These are phyloP conservation scores for Tylopilus orsonianus DNA, from an alignment of 1,284 basidiomycete species.

Conservation along the genomic window DNA sequence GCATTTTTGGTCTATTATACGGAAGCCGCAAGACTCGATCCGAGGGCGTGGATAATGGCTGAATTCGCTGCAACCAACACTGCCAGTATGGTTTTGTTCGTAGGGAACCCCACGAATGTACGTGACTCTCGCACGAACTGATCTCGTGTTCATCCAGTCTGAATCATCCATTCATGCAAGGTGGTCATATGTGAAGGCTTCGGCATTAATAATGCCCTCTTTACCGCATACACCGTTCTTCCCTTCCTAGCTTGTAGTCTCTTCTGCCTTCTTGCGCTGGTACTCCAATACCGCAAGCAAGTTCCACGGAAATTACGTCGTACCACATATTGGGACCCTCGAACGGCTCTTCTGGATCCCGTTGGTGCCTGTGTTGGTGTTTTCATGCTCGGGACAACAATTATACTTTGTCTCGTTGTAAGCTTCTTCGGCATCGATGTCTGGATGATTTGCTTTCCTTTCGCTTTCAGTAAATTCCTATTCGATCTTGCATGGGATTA, in stretches of 20 bases:
- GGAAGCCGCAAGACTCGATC: slow-evolving; percentile 56
- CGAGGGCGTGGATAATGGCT: slow-evolving; percentile 50
- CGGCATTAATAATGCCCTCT: slow-evolving; percentile 57
- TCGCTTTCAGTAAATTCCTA: slow-evolving; percentile 71
- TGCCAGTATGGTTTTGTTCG: slow-evolving; percentile 64
- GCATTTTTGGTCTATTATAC: slow-evolving; percentile 88
- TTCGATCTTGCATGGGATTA: slow-evolving; percentile 68
- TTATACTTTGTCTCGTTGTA: slow-evolving; percentile 51
- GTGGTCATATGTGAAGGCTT: slow-evolving; percentile 68
- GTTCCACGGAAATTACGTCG: slow-evolving; percentile 49
- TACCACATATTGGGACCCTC: slow-evolving; percentile 41
- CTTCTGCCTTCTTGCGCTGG: slow-evolving; percentile 53
- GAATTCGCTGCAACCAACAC: slow-evolving; percentile 80
- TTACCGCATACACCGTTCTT: slow-evolving; percentile 70
- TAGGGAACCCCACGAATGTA: slow-evolving; percentile 75
- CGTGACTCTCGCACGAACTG: slow-evolving; percentile 16
- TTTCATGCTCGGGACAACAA: slow-evolving; percentile 47
- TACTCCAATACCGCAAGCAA: slow-evolving; percentile 51
- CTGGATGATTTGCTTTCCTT: slow-evolving; percentile 87
- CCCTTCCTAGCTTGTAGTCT: slow-evolving; percentile 66
- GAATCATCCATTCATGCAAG: slow-evolving; percentile 9
- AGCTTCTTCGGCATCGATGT: slow-evolving; percentile 66
- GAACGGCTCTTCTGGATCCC: slow-evolving; percentile 50
- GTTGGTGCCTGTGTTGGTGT: slow-evolving; percentile 52
- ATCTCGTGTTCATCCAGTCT: not conserved